A percentile compares a stretch with the other conserved stretches of the same genome.
These are phyloP conservation scores for Sodiomyces alkalinus DNA, from an alignment of 2,329 filamentous ascomycete genomes.

Conservation along the genomic window DNA sequence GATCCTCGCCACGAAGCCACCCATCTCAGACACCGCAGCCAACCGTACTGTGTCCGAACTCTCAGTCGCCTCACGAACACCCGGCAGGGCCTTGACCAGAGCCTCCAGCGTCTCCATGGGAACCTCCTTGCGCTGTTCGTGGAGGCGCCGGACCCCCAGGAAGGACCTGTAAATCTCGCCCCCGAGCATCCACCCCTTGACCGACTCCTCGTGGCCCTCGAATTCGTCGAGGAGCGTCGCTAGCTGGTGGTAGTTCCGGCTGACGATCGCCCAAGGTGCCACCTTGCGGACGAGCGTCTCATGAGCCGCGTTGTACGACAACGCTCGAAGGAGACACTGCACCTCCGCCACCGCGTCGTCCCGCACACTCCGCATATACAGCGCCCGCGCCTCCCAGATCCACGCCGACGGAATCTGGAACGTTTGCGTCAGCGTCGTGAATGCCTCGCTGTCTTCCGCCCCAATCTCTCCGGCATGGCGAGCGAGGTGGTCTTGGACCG, in stretches of 20 bases:
- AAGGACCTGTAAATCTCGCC: constrained; percentile 64
- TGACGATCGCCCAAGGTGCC: constrained; percentile 68
- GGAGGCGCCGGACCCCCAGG: constrained; percentile 32
- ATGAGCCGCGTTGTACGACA: constrained; percentile 68
- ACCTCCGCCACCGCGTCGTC: constrained; percentile 59
- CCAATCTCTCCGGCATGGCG: constrained; percentile 56
- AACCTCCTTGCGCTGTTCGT: constrained; percentile 21
- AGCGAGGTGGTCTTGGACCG: constrained; percentile 58
- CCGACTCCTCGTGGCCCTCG: constrained; percentile 39
- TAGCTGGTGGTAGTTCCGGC: constrained; percentile 60
- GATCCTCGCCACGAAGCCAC: constrained; percentile 52
- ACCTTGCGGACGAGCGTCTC: constrained; percentile 67
- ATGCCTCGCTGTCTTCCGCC: constrained; percentile 37
- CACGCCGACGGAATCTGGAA: constrained; percentile 60
- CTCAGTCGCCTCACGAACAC: constrained; percentile 30
- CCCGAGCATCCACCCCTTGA: constrained; percentile 62
- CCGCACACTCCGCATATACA: constrained; percentile 61
- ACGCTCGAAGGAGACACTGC: constrained; percentile 63
- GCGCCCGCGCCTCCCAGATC: constrained; percentile 78
- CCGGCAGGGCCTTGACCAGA: constrained; percentile 39
- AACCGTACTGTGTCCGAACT: constrained; percentile 34
- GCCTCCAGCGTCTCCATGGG: constrained; percentile 35
- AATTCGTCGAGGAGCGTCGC: constrained; percentile 59
- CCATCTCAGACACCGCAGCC: constrained; percentile 73
- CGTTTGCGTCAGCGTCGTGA: constrained; percentile 43